A percentile compares a stretch with the other conserved stretches of the same genome.
These are phyloP conservation scores for Colletotrichum camelliae DNA, from an alignment of 2,329 filamentous ascomycete genomes.

Conservation along the genomic window DNA sequence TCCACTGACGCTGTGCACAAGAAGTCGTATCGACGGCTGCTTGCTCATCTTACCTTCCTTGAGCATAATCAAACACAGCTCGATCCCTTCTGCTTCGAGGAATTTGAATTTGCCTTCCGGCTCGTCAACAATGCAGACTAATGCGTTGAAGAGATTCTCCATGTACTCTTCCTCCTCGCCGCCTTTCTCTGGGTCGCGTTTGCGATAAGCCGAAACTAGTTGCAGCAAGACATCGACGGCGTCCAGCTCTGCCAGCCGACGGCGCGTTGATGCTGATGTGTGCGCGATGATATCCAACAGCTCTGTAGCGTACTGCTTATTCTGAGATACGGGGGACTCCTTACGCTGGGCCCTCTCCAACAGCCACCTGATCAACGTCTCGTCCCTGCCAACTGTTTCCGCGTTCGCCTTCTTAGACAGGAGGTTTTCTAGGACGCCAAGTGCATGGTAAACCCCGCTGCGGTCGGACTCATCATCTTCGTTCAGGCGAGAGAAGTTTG, in stretches of 20 bases:
- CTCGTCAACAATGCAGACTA: conserved; percentile 83
- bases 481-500: conserved; percentile 80
- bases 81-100: conserved; percentile 87
- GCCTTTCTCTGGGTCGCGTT: conserved; percentile 83
- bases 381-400: conserved; percentile 74
- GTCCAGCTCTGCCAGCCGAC: conserved; percentile 67
- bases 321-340: conserved; percentile 78
- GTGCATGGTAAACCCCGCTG: conserved; percentile 83
- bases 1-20: conserved; percentile 78
- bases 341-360: conserved; percentile 72
- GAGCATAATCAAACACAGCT: conserved; percentile 90
- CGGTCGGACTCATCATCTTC: conserved; percentile 77
- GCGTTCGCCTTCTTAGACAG: conserved; percentile 73
- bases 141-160: conserved; percentile 88
- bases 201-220: conserved; percentile 83
- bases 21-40: conserved; percentile 74
- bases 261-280: conserved; percentile 70
- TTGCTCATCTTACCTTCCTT: conserved; percentile 87
- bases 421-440: conserved; percentile 85
- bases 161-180: conserved; percentile 93
- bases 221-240: conserved; percentile 83
- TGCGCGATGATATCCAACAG: conserved; percentile 89
- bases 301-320: conserved; percentile 95
- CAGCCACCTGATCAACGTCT: conserved; percentile 77
- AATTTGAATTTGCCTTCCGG: conserved; percentile 79